Base-by-base conservation (phyloP, 495 filamentous ascomycete species). In the Xanthoparmelia taractica region DNA sequence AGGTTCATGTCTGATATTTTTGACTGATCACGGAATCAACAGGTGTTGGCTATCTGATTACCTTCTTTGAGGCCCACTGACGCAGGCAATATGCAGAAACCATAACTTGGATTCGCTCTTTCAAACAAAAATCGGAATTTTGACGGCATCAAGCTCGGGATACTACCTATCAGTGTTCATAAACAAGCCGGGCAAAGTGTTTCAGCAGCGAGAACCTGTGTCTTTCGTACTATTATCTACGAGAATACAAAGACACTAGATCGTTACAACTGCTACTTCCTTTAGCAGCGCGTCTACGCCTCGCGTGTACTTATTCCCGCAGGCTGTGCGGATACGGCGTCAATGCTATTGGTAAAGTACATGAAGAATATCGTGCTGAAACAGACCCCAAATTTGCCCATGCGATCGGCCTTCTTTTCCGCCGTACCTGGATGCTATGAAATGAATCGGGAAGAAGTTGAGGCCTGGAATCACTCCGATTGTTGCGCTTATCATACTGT, bases 1-100 rank as follows among this genome's bases (percentile, higher is more conserved):
- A 70, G 87, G 64, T 89, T 84, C 77, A 84, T 84, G 34, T 85
- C 79, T 20, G 86, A 89, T 77, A 83, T 88, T 47, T 90, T 89
- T 77, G 82, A 83, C 63, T 83, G 73, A 57, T 33, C 3, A 15
- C 2, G 45, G 10, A 13, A 17, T 12, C 23, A 27, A 5, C 4
- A 31, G 48, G 27, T 18, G 13, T 52, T 31, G 13, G 48, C 15
- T 11, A 52, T 48, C 15, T 0, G 8, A 27, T 31, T 52, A 15
- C 13, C 31, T 15, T 17, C 27, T 31, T 18, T 0, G 2, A 29
- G 5, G n/a, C 8, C 13, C 48, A 27, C 25, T 4, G 12, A n/a
- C 11, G 4, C 2, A 31, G n/a, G n/a, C n/a, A 52, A 2, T 18
- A 27, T 0, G 8, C n/a, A 47, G 20, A 2, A 38, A 43, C 0